These are phyloP conservation scores for Picocystis sp. DNA, from an alignment of 163 green algal genomes.

Conservation along the genomic window DNA sequence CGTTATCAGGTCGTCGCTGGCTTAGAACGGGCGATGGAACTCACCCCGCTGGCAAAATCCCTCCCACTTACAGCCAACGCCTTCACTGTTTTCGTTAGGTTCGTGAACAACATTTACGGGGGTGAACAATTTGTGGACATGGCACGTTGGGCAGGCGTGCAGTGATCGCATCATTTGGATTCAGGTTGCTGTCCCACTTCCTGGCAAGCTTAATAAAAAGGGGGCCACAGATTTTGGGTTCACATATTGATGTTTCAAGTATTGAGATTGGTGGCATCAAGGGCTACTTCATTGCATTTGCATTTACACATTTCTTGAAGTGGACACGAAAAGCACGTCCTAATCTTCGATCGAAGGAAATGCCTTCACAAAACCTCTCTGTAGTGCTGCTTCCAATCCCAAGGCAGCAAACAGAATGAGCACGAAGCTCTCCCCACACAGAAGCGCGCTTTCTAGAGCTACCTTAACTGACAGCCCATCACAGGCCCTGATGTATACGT, in stretches of 20 bases:
- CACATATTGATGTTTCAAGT: too few relatives aligned
- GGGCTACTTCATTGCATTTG: too few relatives aligned
- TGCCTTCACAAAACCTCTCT: constrained; percentile 22
- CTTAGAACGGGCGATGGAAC: constrained; percentile 68
- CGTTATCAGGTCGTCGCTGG: constrained; percentile 83
- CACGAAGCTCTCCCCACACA: constrained; percentile 42
- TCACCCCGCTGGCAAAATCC: constrained; percentile 20
- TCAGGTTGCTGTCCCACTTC: too few relatives aligned
- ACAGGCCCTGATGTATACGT: too few relatives aligned
- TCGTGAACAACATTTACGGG: constrained; percentile 81
- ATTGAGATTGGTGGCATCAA: too few relatives aligned
- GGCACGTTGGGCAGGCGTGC: constrained; percentile 63
- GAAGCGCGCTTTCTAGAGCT: constrained; percentile 17
- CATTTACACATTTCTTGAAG: too few relatives aligned
- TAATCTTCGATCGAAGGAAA: constrained; percentile 16
- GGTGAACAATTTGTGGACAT: constrained; percentile 89
- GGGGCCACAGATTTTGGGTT: too few relatives aligned
- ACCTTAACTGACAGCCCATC: too few relatives aligned
- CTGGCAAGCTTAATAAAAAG: too few relatives aligned
- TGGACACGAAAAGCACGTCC: not conserved
- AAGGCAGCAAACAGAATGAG: constrained; percentile 53
- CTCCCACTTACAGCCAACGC: constrained; percentile 37
- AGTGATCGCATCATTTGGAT: constrained; percentile 20
- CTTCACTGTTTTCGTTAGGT: constrained; percentile 62
- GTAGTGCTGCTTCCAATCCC: constrained; percentile 41